Evolutionary conservation across 192 early-diverging fungal species (phyloP).

Genomic region (Linnemannia schmuckeri): DNA sequence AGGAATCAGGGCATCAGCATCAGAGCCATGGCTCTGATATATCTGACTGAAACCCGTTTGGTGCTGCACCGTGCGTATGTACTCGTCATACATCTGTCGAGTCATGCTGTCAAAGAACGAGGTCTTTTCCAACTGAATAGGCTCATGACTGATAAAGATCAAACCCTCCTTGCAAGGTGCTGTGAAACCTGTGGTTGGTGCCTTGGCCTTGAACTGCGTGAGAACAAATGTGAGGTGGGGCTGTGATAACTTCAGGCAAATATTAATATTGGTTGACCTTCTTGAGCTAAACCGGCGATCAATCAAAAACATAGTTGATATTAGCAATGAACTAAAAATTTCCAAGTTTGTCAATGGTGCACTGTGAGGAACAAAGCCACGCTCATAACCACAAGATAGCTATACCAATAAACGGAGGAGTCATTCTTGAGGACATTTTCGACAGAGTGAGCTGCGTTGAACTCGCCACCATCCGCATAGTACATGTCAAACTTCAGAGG

Average conservation of each 20-base stretch:
- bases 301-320: too few species aligned
- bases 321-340: too few species aligned
- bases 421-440: slow-evolving; percentile 63
- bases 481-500: slow-evolving; percentile 52
- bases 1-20: slow-evolving; percentile 34
- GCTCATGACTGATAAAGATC: slow-evolving; percentile 65
- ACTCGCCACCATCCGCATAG: slow-evolving; percentile 51
- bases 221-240: slow-evolving; percentile 55
- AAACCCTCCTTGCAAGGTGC: slow-evolving; percentile 70
- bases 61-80: slow-evolving; percentile 23
- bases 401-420: slow-evolving; percentile 62
- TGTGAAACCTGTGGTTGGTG: slow-evolving; percentile 65
- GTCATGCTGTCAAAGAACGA: slow-evolving; percentile 50
- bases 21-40: slow-evolving; percentile 18
- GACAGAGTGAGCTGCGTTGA: slow-evolving; percentile 56
- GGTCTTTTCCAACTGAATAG: slow-evolving; percentile 59
- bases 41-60: slow-evolving; percentile 10
- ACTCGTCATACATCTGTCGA: slow-evolving; percentile 32
- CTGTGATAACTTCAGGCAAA: slow-evolving; percentile 44
- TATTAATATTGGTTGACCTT: slow-evolving; percentile 57
- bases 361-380: too few species aligned
- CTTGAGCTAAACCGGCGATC: slow-evolving; percentile 24
- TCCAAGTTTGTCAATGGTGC: too few species aligned
- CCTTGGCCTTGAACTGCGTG: slow-evolving; percentile 60
- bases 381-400: too few species aligned